Base-by-base conservation (phyloP, 1,139 yeast species). In the Candida dubliniensis region DNA sequence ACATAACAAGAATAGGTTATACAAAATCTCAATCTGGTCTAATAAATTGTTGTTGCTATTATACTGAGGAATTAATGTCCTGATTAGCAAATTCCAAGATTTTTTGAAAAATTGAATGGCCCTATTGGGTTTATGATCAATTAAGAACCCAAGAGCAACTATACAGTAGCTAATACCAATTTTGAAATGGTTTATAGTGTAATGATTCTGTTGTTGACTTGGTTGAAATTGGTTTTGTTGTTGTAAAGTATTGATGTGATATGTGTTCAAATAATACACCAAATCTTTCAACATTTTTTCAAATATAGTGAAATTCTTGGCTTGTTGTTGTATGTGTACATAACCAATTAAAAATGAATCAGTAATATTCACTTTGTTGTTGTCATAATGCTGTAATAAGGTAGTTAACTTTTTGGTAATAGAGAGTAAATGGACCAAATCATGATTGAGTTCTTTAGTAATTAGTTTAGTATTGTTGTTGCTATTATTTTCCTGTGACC, bases 81-180 rank as follows among this genome's bases (percentile, higher is more conserved):
- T 64, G 35, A 74, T 72, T 32, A 76, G 60, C 14, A 75, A 59
- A 41, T 66, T 64, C 80, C 81, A 76, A 33, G 72, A 59, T 47
- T 65, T 74, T 46, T 64, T 69, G 50, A 72, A 71, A 48, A 61
- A 64, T 7, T 56, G 57, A 11, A 67, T 58, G 4, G 71, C 63
- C 41, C 66, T 67, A 6, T 42, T 43, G 8, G 48, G 33, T 13
- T 59, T 47, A 24, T 55, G 51, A 40, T 55, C 54, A 15, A 51
- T 44, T 13, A 53, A 47, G 39, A 47, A 56, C 5, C 73, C 73
- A 15, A 64, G 51, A 2, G 67, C 55, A 13, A 67, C 48, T 2
- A 65, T 51, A 4, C 63, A 49, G 47, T 65, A 65, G 5, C 64
- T 56, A 15, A 65, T 47, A 8, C 68, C 67, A 25, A 63, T 48